Evolutionary conservation across 1,284 basidiomycete species (phyloP).

Genomic region (Leccinum variabile): DNA sequence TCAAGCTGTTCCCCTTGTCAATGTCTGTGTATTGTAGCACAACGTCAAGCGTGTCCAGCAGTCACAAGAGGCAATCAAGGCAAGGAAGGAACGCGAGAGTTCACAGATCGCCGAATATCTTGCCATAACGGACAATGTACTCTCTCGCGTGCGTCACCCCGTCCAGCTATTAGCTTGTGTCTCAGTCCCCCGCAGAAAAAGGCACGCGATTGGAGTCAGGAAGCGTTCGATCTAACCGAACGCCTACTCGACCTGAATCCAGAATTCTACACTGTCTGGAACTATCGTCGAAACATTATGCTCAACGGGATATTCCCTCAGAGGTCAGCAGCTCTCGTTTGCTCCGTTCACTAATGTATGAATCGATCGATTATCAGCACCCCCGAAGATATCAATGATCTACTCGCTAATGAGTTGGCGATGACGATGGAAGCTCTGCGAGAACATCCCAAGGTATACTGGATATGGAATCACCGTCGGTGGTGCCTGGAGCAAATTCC

Average conservation of each 20-base stretch:
- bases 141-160: slow-evolving; percentile 56
- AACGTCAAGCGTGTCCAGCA: slow-evolving; percentile 72
- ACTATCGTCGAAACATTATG: slow-evolving; percentile 82
- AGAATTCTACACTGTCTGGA: slow-evolving; percentile 94
- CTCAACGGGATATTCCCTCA: slow-evolving; percentile 68
- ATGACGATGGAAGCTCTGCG: slow-evolving; percentile 81
- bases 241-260: slow-evolving; percentile 79
- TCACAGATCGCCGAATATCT: slow-evolving; percentile 77
- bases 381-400: slow-evolving; percentile 58
- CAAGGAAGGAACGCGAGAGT: slow-evolving; percentile 68
- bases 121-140: slow-evolving; percentile 61
- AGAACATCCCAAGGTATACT: slow-evolving; percentile 89
- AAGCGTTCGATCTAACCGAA: slow-evolving; percentile 74
- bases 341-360: slow-evolving; percentile 3
- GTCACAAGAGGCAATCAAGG: slow-evolving; percentile 62
- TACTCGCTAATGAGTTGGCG: slow-evolving; percentile 73
- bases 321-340: slow-evolving; percentile 43
- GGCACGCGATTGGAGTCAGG: slow-evolving; percentile 59
- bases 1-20: neutral
- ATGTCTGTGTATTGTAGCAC: slow-evolving; percentile 52
- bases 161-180: slow-evolving; percentile 1
- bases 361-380: slow-evolving; percentile 47
- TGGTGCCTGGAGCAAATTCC: slow-evolving; percentile 91
- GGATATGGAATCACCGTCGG: slow-evolving; percentile 94
- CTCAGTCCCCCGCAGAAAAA: slow-evolving; percentile 55